A percentile compares a stretch with the other conserved stretches of the same genome.
Conservation (phyloP, 176 grass and related monocot genomes). For the Carex cristatella region DNA sequence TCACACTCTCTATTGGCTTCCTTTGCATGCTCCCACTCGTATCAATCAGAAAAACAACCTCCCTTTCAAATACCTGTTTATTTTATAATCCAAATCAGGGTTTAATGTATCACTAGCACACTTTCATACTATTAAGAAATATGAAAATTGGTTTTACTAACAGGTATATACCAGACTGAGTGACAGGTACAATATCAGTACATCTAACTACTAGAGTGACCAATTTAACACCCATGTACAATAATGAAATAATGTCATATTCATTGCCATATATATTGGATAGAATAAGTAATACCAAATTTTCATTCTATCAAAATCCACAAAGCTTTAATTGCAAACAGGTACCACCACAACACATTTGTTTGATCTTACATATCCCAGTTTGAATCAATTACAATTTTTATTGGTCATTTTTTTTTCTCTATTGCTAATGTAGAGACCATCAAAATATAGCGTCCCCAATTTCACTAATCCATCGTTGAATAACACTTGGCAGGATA, state of each 20-base stretch:
- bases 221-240: constrained; percentile 22
- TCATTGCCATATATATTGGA: not conserved
- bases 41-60: constrained; percentile 79
- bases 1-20: constrained; percentile 80
- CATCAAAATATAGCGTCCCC: not conserved
- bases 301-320: not conserved
- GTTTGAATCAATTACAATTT: constrained; percentile 16
- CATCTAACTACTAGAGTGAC: not conserved
- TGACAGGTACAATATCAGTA: not conserved
- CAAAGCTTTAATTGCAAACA: not conserved
- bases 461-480: constrained; percentile 1
- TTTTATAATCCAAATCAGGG: constrained; percentile 16
- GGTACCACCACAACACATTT: constrained; percentile 9
- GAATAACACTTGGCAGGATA: not conserved
- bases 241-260: constrained; percentile 14
- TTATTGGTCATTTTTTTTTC: not conserved
- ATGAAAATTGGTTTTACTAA: constrained; percentile 3
- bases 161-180: not conserved
- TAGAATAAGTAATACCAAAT: not conserved
- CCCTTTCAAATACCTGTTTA: constrained; percentile 65
- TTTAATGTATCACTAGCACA: not conserved
- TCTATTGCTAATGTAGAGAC: not conserved
- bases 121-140: not conserved
- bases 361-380: constrained; percentile 8
- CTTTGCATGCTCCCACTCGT: constrained; percentile 92